phyloP scores from a whole-genome alignment of 2,329 filamentous ascomycete species.

The Truncatella angustata region DNA sequence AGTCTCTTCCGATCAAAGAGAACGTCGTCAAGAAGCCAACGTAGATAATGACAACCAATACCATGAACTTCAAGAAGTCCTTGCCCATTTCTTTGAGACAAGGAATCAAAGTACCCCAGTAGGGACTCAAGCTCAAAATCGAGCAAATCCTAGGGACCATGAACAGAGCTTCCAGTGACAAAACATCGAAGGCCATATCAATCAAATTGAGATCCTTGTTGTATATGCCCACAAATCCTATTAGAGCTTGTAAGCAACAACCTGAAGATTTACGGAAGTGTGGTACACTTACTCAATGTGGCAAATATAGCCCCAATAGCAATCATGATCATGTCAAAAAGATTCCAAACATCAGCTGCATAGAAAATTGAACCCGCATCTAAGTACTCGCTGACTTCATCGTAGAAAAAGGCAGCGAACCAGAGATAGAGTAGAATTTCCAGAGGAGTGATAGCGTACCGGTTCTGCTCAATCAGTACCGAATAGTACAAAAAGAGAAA shows the following conservation, averaged over 20 bases:
- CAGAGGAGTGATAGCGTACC: slow-evolving; percentile 60
- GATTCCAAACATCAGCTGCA: slow-evolving; percentile 77
- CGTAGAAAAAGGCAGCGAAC: slow-evolving; percentile 84
- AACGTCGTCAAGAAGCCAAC: slow-evolving; percentile 88
- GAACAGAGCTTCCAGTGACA: slow-evolving; percentile 84
- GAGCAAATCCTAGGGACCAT: slow-evolving; percentile 88
- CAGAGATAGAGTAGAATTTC: slow-evolving; percentile 80
- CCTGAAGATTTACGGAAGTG: background rate
- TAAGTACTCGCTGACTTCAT: slow-evolving; percentile 79
- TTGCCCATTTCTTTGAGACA: slow-evolving; percentile 94
- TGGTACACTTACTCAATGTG: slow-evolving; percentile 60
- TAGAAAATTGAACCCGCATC: slow-evolving; percentile 89
- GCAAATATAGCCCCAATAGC: slow-evolving; percentile 70
- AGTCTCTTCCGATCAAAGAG: slow-evolving; percentile 70
- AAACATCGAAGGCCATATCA: slow-evolving; percentile 82
- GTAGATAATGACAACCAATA: slow-evolving; percentile 78
- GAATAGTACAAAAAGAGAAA: slow-evolving; percentile 80
- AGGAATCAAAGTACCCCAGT: slow-evolving; percentile 86
- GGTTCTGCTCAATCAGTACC: slow-evolving; percentile 75
- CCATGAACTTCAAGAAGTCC: slow-evolving; percentile 75
- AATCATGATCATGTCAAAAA: slow-evolving; percentile 74
- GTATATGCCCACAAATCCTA: slow-evolving; percentile 66
- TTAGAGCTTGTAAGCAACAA: slow-evolving; percentile 11
- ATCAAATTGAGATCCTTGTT: slow-evolving; percentile 61
- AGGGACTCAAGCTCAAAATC: slow-evolving; percentile 80